Base-by-base conservation (phyloP, 2,329 filamentous ascomycete species). In the Pseudocercospora eumusae region DNA sequence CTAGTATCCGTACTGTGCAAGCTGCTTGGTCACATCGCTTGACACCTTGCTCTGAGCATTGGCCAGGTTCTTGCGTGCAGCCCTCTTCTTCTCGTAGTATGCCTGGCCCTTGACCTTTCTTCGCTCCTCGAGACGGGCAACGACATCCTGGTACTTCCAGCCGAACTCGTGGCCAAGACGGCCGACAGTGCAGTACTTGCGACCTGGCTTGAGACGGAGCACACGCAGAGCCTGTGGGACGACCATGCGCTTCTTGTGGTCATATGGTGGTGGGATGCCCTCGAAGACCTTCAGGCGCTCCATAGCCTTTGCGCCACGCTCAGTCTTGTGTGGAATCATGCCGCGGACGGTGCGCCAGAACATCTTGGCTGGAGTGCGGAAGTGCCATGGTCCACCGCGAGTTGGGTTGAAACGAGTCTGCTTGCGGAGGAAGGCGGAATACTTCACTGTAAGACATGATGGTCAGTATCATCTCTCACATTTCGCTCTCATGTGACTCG, bases 21-120 rank as follows among this genome's bases (percentile, higher is more conserved):
- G 89, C 82, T 95, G 88, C 85, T 89, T 85, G 82, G 88, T 86
- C 80, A 89, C 91, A 87, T 95, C 92, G 79, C 86, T 87, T 79
- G 86, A 88, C 74, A 92, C 91, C 81, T 84, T 90, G 89, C 93
- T 93, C 89, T 96, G 90, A 75, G 93, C 93, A 79, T 96, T 91
- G 74, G 88, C 85, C 75, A 97, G 84, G 85, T 96, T 91, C 86
- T 90, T 91, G 80, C 89, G 87, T 75, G 90, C 90, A 74, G 92
- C 87, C 92, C 96, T 96, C 95, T 98, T 99, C 88, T 93, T 92
- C 87, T 96, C 93, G 88, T 98, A 98, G 90, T 97, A 99, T 80
- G 95, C 95, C 75, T 90, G 88, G 78, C 92, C 90, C 92, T 98
- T 99, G 82, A 96, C 93, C 88, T 99, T 99, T 86, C 95, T 91